Evolutionary conservation across 2,329 filamentous ascomycete species (phyloP), one percentile per base, ranked within the genome.

Genomic region (Hirsutella minnesotensis): DNA sequence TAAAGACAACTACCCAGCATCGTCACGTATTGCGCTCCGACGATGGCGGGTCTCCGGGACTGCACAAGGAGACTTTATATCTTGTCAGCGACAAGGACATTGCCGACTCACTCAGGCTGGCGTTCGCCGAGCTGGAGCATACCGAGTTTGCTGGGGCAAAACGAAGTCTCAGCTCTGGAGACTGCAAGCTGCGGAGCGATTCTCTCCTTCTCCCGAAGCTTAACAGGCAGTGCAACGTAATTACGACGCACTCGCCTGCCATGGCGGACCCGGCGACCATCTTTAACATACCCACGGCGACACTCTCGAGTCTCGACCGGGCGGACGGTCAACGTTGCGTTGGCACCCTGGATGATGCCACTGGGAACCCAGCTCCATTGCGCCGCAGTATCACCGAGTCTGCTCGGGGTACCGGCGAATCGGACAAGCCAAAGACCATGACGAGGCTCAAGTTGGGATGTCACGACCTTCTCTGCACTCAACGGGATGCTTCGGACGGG

Each of bases 181-280:
- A 10, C 3, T 16, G 8, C 33, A 29, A 33, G 18, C 5, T 31
- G 2, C 15, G n/a, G 10, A 18, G 27, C 3, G 34, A 9, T 5
- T 40, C 38, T 10, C 44, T 37, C 3, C 43, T 44, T 12, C 43
- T 53, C 5, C 50, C 49, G 27, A 52, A 44, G 8, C 42, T 56
- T 3, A 47, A 56, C 8, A 51, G 48, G 16, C 42, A 29, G 9
- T 43, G 37, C 13, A 52, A 52, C 10, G 44, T 50, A 1, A 60
- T 62, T 27, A 44, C 51, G 13, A 50, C 53, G 5, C 51, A 50
- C 9, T 47, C 48, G 16, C 49, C 50, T 5, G 49, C 47, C 7
- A 38, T 44, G 9, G 53, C 53, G 15, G 58, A 61, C 35, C 56
- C 61, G 37, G 56, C 57, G 4, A 63, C 56, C 1, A 65, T 60